Evolutionary conservation across 371 early-diverging fungal species (phyloP), one percentile per base, ranked within the genome.

Genomic region (Vairimorpha necatrix): DNA sequence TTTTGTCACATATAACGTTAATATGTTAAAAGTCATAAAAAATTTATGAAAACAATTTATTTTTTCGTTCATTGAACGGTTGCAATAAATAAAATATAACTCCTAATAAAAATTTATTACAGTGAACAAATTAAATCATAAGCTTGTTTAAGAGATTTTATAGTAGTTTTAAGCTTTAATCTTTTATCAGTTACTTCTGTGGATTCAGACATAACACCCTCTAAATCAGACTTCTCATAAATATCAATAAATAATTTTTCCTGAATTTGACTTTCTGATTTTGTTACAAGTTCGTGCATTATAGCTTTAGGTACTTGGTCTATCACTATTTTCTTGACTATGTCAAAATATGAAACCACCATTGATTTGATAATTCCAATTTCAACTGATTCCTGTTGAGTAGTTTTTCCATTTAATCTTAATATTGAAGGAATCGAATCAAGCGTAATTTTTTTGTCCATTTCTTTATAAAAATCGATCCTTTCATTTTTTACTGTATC

Each of bases 261-360:
- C 84, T 98, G 98, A 63, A 98, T 87, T 26, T 91, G 90, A 48
- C 93, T 92, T 86, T 92, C 93, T 36, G 94, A 87, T 74, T 88
- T 88, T 62, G 85, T 87, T 0, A 98, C 96, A 38, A 98, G 87
- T 84, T 95, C 94, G 33, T 92, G 87, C 94, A 96, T 95, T 75
- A 96, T 91, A 6, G 97, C 93, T 82, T 98, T 98, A 56, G 98
- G 98, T 0, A 98, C 92, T 87, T 95, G 90, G 82, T 98, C 97
- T 53, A 93, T 88, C 72, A 94, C 89, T 2, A 94, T 96, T 67
- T 94, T 90, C 87, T 96, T 96, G 66, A 95, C 93, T 83, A 96
- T 94, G 80, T 91, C 90, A 83, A 89, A 95, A 86, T 98, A 96
- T 1, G 93, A 93, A 73, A 89, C 88, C 63, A 98, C 91, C 75